Evolutionary conservation across 1,284 basidiomycete species (phyloP).

Genomic region (Ganoderma lingzhi): DNA sequence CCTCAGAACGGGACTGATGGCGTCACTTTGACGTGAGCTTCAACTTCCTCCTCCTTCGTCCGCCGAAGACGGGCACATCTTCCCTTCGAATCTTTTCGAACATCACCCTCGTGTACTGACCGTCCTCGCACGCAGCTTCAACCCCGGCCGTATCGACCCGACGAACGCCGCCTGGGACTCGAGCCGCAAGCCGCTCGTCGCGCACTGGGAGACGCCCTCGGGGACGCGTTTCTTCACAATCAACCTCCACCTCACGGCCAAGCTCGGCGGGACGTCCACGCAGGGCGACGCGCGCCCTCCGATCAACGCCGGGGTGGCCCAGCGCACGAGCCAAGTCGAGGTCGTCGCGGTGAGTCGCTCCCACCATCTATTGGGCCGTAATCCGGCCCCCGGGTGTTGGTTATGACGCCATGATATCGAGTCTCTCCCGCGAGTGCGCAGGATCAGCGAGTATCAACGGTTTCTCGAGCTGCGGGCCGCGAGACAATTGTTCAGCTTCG

Average conservation of each 20-base stretch:
- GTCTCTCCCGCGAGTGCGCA: not conserved
- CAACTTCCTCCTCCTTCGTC: not conserved
- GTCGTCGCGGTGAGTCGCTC: conserved; percentile 51
- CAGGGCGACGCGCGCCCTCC: conserved; percentile 65
- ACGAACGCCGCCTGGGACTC: conserved; percentile 60
- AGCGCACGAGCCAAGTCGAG: conserved; percentile 59
- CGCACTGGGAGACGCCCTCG: conserved; percentile 56
- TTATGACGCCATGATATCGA: not conserved
- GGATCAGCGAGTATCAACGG: not conserved
- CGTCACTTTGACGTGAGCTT: conserved; percentile 55
- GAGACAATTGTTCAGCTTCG: not conserved
- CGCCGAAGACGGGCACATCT: not conserved
- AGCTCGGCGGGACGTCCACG: conserved; percentile 59
- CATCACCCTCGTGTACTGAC: conserved; percentile 39
- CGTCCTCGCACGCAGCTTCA: conserved; percentile 49
- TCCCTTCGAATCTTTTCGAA: not conserved
- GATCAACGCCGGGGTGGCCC: conserved; percentile 58
- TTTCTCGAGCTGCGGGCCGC: not conserved
- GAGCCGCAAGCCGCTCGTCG: conserved; percentile 68
- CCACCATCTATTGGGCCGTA: not conserved
- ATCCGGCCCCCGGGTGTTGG: conserved; percentile 8
- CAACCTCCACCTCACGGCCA: conserved; percentile 66
- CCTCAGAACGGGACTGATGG: conserved; percentile 47
- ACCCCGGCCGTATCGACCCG: conserved; percentile 71
- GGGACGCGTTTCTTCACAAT: conserved; percentile 62